Conservation (phyloP, 2,329 filamentous ascomycete species). For the Emergomyces orientalis region DNA sequence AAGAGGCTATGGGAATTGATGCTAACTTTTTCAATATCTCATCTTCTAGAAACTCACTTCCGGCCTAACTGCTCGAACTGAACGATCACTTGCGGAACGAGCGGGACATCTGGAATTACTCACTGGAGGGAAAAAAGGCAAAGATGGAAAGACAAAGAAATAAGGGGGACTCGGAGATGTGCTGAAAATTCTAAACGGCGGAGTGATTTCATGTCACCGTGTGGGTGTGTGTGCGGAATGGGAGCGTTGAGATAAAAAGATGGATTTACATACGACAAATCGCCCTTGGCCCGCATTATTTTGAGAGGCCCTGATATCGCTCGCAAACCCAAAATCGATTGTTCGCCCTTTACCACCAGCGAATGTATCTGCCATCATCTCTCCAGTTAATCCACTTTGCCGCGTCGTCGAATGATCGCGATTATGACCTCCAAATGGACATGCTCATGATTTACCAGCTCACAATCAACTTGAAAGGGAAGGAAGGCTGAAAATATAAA, state of each 20-base stretch:
- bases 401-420: neutral
- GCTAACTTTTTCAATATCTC: neutral
- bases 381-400: no score
- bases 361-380: neutral
- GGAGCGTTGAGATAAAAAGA: neutral
- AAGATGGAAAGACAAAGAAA: constrained; percentile 17
- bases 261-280: neutral
- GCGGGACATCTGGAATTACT: constrained; percentile 63
- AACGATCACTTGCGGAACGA: constrained; percentile 55
- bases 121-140: constrained; percentile 54
- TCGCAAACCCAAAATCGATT: neutral
- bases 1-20: neutral
- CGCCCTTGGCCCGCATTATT: neutral
- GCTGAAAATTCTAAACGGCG: neutral
- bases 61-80: constrained; percentile 56
- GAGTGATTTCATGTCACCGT: neutral
- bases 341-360: neutral
- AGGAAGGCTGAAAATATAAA: no score
- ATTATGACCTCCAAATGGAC: neutral
- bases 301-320: neutral
- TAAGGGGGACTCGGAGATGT: neutral
- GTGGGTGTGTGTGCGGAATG: neutral
- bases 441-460: neutral
- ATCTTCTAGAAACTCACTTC: constrained; percentile 48
- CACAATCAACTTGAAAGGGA: neutral